phyloP scores from a whole-genome alignment of 1,139 yeast species.

The Pneumocystis canis region DNA sequence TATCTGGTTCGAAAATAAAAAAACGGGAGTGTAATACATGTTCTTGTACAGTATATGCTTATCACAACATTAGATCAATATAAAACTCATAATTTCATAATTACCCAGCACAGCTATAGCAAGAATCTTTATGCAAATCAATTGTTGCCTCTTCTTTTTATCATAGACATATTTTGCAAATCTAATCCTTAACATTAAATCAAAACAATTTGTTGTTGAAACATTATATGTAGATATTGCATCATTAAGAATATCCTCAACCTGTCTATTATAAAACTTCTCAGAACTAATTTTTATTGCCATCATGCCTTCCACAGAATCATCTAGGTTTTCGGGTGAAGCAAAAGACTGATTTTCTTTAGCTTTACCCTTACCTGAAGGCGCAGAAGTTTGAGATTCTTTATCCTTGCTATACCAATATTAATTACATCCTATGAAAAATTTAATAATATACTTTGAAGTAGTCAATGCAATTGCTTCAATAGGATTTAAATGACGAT shows the following conservation, averaged over 20 bases:
- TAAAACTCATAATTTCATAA: conserved; percentile 18
- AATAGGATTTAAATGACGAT: not conserved
- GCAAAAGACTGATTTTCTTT: not conserved
- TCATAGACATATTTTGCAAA: conserved; percentile 18
- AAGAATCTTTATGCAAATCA: conserved; percentile 49
- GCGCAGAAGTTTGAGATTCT: not conserved
- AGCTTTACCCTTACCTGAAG: not conserved
- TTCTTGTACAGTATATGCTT: conserved; percentile 15
- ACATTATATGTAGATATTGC: conserved; percentile 4
- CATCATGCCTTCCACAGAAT: conserved; percentile 7
- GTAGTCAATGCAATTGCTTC: not conserved
- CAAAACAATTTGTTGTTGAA: conserved; percentile 5
- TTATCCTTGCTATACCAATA: not conserved
- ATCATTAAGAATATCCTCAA: conserved; percentile 5
- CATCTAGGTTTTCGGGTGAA: not conserved
- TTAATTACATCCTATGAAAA: not conserved
- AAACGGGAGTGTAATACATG: conserved; percentile 31
- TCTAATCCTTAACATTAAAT: conserved; percentile 9
- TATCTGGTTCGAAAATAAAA: conserved; percentile 61
- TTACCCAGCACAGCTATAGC: conserved; percentile 39
- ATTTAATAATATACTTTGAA: not conserved
- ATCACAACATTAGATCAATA: not conserved
- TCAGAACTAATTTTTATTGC: conserved; percentile 6
- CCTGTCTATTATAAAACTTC: not conserved
- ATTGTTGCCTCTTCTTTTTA: conserved; percentile 39